phyloP scores from a whole-genome alignment of 2,329 filamentous ascomycete genomes.

The Lasiodiplodia theobromae region DNA sequence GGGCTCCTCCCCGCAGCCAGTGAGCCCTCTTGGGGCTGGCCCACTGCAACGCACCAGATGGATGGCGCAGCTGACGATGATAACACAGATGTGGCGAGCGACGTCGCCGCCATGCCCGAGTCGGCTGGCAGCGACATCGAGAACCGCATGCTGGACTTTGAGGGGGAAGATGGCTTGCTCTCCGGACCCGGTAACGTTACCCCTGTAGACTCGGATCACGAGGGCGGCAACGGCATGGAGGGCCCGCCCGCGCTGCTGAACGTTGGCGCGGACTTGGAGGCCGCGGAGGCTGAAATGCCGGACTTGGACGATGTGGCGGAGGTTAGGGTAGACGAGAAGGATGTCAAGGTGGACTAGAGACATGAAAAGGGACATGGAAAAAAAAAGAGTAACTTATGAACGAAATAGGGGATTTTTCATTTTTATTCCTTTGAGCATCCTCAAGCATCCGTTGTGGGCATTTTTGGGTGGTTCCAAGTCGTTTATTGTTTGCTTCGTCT shows the following conservation, averaged over 20 bases:
- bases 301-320: conserved; percentile 32
- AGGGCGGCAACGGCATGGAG: not conserved
- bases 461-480: not conserved
- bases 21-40: not conserved
- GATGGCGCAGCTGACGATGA: conserved; percentile 4
- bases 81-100: conserved; percentile 26
- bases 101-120: conserved; percentile 8
- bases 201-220: conserved; percentile 13
- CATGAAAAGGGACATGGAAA: not conserved
- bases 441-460: not conserved
- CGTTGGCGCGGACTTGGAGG: conserved; percentile 17
- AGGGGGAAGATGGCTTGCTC: not conserved
- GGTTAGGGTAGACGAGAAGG: conserved; percentile 30
- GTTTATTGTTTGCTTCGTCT: not conserved
- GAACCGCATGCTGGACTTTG: conserved; percentile 15
- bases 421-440: not conserved
- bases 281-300: conserved; percentile 21
- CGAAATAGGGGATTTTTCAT: not conserved
- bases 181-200: conserved; percentile 16
- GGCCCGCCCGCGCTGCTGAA: conserved; percentile 3
- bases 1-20: not conserved
- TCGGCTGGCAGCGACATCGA: conserved; percentile 3
- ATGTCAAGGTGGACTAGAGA: conserved; percentile 21
- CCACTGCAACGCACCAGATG: not conserved
- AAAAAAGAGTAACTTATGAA: not conserved